phyloP scores from a whole-genome alignment of 352 stramenopile genomes.

The Globisporangium yorkense region DNA sequence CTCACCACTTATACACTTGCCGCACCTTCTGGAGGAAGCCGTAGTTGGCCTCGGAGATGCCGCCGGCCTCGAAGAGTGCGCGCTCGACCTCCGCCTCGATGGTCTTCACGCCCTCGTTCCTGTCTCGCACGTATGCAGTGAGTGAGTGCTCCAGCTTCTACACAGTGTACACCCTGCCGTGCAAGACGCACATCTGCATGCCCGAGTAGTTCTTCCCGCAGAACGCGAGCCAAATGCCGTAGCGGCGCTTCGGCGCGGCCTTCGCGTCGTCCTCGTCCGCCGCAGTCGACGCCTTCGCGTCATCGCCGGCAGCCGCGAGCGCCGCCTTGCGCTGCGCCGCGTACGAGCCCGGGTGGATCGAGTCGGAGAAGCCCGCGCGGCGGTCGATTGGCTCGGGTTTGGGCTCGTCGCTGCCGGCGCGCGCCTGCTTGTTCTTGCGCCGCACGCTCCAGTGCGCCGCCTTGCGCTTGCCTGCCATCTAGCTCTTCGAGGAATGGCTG shows the following conservation, averaged over 20 bases:
- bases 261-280: slow-evolving; percentile 2
- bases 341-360: slow-evolving; percentile 74
- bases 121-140: slow-evolving; percentile 8
- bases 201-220: slow-evolving; percentile 88
- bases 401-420: slow-evolving; percentile 18
- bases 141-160: too few relatives aligned
- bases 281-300: not conserved
- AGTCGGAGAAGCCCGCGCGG: slow-evolving; percentile 48
- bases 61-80: slow-evolving; percentile 82
- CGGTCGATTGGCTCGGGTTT: slow-evolving; percentile 29
- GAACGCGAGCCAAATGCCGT: slow-evolving; percentile 84
- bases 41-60: slow-evolving; percentile 87
- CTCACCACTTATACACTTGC: too few relatives aligned
- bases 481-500: not conserved
- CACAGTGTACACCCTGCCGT: too few relatives aligned
- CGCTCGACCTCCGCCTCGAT: slow-evolving; percentile 89
- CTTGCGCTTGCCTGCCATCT: slow-evolving; percentile 50
- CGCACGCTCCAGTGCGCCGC: slow-evolving; percentile 60
- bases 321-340: slow-evolving; percentile 34
- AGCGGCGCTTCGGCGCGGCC: slow-evolving; percentile 44
- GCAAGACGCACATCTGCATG: slow-evolving; percentile 73
- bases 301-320: slow-evolving; percentile 1
- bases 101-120: slow-evolving; percentile 85
- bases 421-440: slow-evolving; percentile 72
- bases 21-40: slow-evolving; percentile 81